These are phyloP conservation scores for Teunomyces tritomae DNA, from an alignment of 805 yeast species.

Conservation along the genomic window DNA sequence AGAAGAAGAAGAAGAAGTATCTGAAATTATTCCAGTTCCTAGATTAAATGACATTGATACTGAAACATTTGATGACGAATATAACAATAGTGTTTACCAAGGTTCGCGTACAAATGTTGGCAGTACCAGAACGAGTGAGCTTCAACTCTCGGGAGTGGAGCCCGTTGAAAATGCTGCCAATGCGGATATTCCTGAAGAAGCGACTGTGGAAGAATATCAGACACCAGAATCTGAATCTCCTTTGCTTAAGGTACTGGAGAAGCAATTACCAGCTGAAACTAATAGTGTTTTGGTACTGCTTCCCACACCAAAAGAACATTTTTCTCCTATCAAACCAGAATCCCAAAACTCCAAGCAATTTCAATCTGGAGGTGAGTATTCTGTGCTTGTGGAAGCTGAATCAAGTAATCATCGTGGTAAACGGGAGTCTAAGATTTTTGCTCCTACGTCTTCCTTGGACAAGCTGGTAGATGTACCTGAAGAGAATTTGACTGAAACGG, in stretches of 20 bases:
- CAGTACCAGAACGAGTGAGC: not conserved
- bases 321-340: too few relatives aligned
- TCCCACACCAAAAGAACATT: too few relatives aligned
- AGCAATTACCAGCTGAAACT: too few relatives aligned
- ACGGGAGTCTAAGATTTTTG: not conserved
- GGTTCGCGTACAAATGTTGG: not conserved
- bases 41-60: constrained; percentile 1
- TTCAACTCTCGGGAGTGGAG: not conserved
- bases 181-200: not conserved
- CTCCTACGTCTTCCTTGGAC: not conserved
- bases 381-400: not conserved
- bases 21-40: constrained; percentile 5
- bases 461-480: not conserved
- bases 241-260: not conserved
- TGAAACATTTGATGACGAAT: not conserved
- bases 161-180: not conserved
- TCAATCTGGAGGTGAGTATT: not conserved
- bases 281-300: too few relatives aligned
- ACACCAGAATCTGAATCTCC: not conserved
- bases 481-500: not conserved
- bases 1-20: not conserved
- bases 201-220: not conserved
- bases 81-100: not conserved
- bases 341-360: not conserved
- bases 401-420: not conserved